Conservation (phyloP, 1,284 basidiomycete species). For the Tilletia horrida region DNA sequence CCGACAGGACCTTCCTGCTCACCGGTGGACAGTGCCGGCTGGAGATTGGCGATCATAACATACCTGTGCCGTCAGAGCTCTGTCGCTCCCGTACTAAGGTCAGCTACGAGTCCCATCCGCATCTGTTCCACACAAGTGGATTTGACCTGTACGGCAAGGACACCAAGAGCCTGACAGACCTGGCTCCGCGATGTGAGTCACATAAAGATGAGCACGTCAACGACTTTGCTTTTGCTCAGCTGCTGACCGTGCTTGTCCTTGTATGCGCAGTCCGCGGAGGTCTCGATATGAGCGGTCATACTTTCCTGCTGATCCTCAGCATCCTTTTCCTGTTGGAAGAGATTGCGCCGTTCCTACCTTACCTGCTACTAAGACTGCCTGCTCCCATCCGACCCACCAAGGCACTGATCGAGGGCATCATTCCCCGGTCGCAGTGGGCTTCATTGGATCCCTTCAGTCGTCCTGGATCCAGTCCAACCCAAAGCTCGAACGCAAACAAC, state of each 20-base stretch:
- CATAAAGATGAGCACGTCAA: too few species aligned
- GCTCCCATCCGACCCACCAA: conserved; percentile 3
- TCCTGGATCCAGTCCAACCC: neutral
- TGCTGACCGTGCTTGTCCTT: neutral
- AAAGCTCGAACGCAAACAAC: neutral
- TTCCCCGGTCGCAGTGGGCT: conserved; percentile 25
- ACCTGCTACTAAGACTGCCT: conserved; percentile 14
- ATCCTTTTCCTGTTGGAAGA: conserved; percentile 76
- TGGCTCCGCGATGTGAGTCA: conserved; percentile 23
- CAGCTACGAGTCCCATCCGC: conserved; percentile 65
- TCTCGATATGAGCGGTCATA: conserved; percentile 90
- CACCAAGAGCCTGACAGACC: conserved; percentile 16
- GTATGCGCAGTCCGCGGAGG: conserved; percentile 64
- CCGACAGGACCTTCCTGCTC: conserved; percentile 70
- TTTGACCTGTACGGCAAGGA: conserved; percentile 5
- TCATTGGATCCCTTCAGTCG: conserved; percentile 25
- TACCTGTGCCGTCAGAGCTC: conserved; percentile 4
- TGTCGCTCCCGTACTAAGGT: conserved; percentile 57
- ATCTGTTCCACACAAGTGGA: conserved; percentile 60
- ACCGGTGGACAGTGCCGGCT: conserved; percentile 73
- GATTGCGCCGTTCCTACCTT: conserved; percentile 59
- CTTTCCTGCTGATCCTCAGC: conserved; percentile 85
- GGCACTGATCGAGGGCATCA: conserved; percentile 13
- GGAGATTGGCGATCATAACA: neutral
- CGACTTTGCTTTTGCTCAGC: too few species aligned